Conservation (phyloP, 805 yeast genomes). For the Zygoascus ofunaensis region DNA sequence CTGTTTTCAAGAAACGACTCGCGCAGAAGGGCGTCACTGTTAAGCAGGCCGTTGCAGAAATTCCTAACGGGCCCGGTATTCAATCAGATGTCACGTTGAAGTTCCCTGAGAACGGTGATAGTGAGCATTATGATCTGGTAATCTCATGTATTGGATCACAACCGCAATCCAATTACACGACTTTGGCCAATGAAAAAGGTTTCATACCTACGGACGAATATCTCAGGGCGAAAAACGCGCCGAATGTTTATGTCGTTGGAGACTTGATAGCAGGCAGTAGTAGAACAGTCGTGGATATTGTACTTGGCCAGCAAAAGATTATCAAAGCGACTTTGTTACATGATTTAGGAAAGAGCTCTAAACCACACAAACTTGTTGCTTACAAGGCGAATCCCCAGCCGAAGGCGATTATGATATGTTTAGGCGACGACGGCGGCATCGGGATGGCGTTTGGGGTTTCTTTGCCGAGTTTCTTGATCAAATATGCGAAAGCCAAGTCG, state of each 20-base stretch:
- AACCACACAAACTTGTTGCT: not conserved
- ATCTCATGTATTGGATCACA: slow-evolving; percentile 13
- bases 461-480: slow-evolving; percentile 16
- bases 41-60: slow-evolving; percentile 7
- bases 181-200: slow-evolving; percentile 11
- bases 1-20: slow-evolving; percentile 12
- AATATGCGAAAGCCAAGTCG: slow-evolving; percentile 11
- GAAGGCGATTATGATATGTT: slow-evolving; percentile 11
- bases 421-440: slow-evolving; percentile 15
- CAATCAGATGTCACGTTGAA: slow-evolving; percentile 7
- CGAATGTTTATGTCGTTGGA: slow-evolving; percentile 14
- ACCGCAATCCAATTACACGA: slow-evolving; percentile 15
- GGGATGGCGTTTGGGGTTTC: slow-evolving; percentile 16
- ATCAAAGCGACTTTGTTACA: slow-evolving; percentile 11
- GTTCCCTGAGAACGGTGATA: slow-evolving; percentile 12
- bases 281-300: slow-evolving; percentile 10
- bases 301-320: slow-evolving; percentile 7
- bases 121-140: slow-evolving; percentile 10
- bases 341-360: slow-evolving; percentile 6
- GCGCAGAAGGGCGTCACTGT: slow-evolving; percentile 15
- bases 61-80: slow-evolving; percentile 2
- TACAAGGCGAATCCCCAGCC: slow-evolving; percentile 1
- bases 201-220: slow-evolving; percentile 12
- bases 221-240: slow-evolving; percentile 11
- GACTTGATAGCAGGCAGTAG: slow-evolving; percentile 12